A percentile compares a stretch with the other conserved stretches of the same genome.
These are phyloP conservation scores for Chrysosporium queenslandicum DNA, from an alignment of 2,329 filamentous ascomycete genomes.

Conservation along the genomic window DNA sequence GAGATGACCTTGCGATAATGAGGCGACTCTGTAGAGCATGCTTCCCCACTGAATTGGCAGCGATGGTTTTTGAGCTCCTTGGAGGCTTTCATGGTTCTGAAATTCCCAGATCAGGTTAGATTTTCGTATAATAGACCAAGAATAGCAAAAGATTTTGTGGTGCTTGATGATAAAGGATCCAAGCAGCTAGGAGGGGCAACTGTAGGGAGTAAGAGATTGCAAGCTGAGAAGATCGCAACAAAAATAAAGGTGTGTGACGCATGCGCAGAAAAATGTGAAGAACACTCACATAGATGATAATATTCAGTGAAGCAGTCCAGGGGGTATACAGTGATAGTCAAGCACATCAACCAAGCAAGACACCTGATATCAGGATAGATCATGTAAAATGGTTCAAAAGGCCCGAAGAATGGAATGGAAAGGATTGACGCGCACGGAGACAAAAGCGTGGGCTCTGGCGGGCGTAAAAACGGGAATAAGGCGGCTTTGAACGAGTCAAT, in stretches of 20 bases:
- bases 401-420: neutral
- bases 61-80: neutral
- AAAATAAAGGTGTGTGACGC: too few species aligned
- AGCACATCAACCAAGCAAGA: neutral
- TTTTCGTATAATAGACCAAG: neutral
- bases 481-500: neutral
- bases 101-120: neutral
- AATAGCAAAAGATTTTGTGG: neutral
- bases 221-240: too few species aligned
- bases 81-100: slow-evolving; percentile 1
- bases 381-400: neutral
- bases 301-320: neutral
- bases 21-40: slow-evolving; percentile 26
- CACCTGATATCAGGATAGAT: neutral
- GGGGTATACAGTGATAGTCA: neutral
- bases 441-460: neutral
- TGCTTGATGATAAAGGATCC: neutral
- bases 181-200: neutral
- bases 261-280: neutral
- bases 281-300: neutral
- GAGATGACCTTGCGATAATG: slow-evolving; percentile 65
- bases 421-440: neutral
- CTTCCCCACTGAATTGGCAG: slow-evolving; percentile 19
- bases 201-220: too few species aligned
- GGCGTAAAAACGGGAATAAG: neutral